phyloP scores from a whole-genome alignment of 2,329 filamentous ascomycete species.

The Venturia nashicola region DNA sequence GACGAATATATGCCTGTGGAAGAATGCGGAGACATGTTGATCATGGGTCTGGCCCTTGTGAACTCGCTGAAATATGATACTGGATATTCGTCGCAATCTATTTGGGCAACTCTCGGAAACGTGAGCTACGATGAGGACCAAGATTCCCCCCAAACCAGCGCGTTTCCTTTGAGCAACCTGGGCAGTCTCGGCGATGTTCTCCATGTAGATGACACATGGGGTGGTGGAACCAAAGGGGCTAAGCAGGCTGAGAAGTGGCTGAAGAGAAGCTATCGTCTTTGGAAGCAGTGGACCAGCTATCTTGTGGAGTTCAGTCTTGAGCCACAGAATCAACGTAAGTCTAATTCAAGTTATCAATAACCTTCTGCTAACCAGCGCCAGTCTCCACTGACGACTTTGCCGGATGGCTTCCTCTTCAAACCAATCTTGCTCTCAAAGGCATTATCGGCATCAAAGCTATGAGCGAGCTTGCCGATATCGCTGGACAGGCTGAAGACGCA shows the following conservation, averaged over 20 bases:
- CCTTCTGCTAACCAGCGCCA: slow-evolving; percentile 16
- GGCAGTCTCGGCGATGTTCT: slow-evolving; percentile 38
- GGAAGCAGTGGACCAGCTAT: slow-evolving; percentile 69
- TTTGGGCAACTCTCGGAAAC: slow-evolving; percentile 39
- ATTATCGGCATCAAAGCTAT: slow-evolving; percentile 74
- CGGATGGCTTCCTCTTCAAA: slow-evolving; percentile 65
- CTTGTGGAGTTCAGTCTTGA: slow-evolving; percentile 63
- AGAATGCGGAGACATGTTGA: slow-evolving; percentile 72
- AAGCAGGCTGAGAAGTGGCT: slow-evolving; percentile 54
- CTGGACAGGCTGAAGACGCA: slow-evolving; percentile 44
- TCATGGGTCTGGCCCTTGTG: slow-evolving; percentile 66
- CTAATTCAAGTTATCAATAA: background rate
- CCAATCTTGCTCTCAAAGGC: slow-evolving; percentile 71
- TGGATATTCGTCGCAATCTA: slow-evolving; percentile 42
- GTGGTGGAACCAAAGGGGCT: slow-evolving; percentile 39
- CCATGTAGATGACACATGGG: slow-evolving; percentile 51
- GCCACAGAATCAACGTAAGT: slow-evolving; percentile 56
- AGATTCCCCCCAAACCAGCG: slow-evolving; percentile 17
- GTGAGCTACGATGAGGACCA: slow-evolving; percentile 9
- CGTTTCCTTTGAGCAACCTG: slow-evolving; percentile 37
- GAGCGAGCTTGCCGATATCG: slow-evolving; percentile 53
- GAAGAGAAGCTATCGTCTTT: slow-evolving; percentile 54
- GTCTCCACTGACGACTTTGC: slow-evolving; percentile 79
- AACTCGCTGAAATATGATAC: slow-evolving; percentile 59
- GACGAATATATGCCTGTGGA: slow-evolving; percentile 70